Conservation (phyloP, 805 yeast species). For the Kockiozyma suomiensis region DNA sequence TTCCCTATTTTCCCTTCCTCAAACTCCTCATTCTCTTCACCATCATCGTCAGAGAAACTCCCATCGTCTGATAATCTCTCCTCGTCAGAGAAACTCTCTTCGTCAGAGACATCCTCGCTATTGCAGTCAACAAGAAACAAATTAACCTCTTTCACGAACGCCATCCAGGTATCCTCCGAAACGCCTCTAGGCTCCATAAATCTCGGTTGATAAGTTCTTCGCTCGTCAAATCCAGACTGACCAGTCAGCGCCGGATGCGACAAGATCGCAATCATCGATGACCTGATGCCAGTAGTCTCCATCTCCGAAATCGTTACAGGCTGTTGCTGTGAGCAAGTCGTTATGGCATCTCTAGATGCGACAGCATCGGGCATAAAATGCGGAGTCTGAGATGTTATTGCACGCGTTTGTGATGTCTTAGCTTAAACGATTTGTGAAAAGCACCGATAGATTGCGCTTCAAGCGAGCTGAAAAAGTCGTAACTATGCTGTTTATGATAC, state of each 20-base stretch:
- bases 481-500: no score
- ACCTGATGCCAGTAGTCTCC: no score
- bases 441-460: no score
- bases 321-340: no score
- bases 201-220: slow-evolving; percentile 3
- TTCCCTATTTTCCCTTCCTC: not conserved
- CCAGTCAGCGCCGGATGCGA: slow-evolving; percentile 4
- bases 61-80: not conserved
- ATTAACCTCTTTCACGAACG: not conserved
- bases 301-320: no score
- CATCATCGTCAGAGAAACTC: not conserved
- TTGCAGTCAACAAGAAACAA: not conserved
- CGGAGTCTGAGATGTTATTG: no score
- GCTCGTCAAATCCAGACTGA: slow-evolving; percentile 2
- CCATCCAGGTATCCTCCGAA: slow-evolving; percentile 5
- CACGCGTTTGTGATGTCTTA: no score
- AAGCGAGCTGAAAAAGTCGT: no score
- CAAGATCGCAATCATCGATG: not conserved
- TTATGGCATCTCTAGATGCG: no score
- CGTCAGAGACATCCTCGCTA: not conserved
- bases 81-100: not conserved
- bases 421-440: no score
- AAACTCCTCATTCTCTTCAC: not conserved
- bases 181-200: slow-evolving; percentile 8
- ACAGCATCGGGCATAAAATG: no score